Evolutionary conservation across 2,329 filamentous ascomycete genomes (phyloP).

Genomic region (Penicillium aurantiogriseum): DNA sequence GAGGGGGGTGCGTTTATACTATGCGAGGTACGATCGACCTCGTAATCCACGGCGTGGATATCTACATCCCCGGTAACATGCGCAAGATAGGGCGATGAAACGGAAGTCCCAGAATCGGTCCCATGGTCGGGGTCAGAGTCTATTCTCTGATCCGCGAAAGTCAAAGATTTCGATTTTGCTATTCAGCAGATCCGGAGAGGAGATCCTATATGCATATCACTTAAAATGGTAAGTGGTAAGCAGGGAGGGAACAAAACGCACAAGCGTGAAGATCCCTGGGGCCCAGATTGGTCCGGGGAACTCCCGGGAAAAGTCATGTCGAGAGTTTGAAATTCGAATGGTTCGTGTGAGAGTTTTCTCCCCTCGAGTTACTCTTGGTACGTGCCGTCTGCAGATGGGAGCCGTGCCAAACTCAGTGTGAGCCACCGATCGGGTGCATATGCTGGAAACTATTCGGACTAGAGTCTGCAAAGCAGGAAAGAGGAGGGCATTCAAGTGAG

Average conservation of each 20-base stretch:
- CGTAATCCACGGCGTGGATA: not conserved
- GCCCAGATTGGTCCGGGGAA: constrained; percentile 19
- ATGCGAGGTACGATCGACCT: constrained; percentile 5
- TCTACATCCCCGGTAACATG: not conserved
- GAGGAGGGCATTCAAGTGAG: not conserved
- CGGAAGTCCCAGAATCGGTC: not conserved
- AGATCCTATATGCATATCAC: constrained; percentile 17
- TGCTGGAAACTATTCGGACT: no score
- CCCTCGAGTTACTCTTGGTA: constrained; percentile 15
- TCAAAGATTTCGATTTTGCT: constrained; percentile 2
- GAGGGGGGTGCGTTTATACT: not conserved
- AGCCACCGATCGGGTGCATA: constrained; percentile 12
- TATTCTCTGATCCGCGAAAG: constrained; percentile 18
- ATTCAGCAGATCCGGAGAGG: constrained; percentile 13
- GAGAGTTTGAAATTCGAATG: constrained; percentile 15
- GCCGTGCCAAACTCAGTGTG: constrained; percentile 12
- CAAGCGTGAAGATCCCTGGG: constrained; percentile 11
- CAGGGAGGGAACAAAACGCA: constrained; percentile 8
- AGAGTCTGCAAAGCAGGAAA: not conserved
- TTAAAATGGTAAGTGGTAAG: constrained; percentile 18
- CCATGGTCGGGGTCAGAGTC: constrained; percentile 7
- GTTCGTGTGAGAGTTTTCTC: constrained; percentile 19
- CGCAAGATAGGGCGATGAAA: not conserved
- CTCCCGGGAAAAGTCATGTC: constrained; percentile 7
- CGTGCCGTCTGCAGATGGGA: constrained; percentile 22